phyloP scores from a whole-genome alignment of 2,329 filamentous ascomycete species.

The Cercospora sp. region DNA sequence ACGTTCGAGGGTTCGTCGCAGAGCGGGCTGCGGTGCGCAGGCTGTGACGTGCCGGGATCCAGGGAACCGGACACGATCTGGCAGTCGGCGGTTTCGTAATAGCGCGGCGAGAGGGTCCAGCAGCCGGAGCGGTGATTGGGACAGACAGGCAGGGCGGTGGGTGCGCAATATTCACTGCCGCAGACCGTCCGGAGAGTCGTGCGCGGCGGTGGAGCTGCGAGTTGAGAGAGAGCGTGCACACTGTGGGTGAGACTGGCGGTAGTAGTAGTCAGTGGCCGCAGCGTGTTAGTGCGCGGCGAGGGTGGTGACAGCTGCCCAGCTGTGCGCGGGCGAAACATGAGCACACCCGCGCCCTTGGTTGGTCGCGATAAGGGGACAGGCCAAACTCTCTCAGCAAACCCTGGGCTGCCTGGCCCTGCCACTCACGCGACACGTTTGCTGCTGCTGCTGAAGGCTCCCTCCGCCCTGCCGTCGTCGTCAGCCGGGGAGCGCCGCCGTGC shows the following conservation, averaged over 20 bases:
- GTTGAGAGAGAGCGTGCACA: background rate
- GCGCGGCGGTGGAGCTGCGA: background rate
- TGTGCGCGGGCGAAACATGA: background rate
- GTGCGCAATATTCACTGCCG: background rate
- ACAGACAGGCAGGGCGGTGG: background rate
- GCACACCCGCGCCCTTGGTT: constrained; percentile 5
- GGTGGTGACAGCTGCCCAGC: constrained; percentile 5
- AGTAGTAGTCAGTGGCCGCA: background rate
- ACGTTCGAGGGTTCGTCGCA: constrained; percentile 8
- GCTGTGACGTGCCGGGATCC: constrained; percentile 10
- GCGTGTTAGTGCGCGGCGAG: background rate
- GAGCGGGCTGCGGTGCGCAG: background rate
- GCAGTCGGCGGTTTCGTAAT: constrained; percentile 13
- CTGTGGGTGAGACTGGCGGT: background rate
- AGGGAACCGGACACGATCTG: constrained; percentile 2
- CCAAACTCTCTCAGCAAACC: background rate
- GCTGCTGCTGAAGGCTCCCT: background rate
- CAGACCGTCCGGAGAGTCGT: constrained; percentile 4
- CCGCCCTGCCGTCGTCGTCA: background rate
- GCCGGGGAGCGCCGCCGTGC: background rate
- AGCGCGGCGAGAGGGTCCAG: constrained; percentile 9
- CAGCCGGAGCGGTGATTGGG: background rate
- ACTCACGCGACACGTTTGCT: background rate
- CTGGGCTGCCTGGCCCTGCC: background rate
- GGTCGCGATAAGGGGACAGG: constrained; percentile 18